phyloP scores from a whole-genome alignment of 2,329 filamentous ascomycete genomes.

The Metarhizium sp. region DNA sequence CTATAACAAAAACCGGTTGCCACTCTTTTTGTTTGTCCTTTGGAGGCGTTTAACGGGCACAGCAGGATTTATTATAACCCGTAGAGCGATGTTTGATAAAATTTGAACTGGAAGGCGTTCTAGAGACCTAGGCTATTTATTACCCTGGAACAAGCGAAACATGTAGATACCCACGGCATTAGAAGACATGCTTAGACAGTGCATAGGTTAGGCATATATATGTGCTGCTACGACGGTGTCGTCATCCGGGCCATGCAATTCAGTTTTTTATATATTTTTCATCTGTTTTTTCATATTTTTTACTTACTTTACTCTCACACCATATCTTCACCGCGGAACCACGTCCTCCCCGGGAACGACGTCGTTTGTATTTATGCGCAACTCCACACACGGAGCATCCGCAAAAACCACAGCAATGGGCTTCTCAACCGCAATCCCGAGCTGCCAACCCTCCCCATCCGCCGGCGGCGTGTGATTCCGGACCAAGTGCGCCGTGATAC shows the following conservation, averaged over 20 bases:
- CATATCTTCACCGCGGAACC: not conserved
- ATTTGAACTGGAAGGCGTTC: no score
- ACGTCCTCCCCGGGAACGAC: slow-evolving; percentile 2
- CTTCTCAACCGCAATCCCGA: slow-evolving; percentile 59
- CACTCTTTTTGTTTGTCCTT: not conserved
- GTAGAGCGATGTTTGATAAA: not conserved
- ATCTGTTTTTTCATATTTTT: no score
- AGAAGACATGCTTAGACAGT: not conserved
- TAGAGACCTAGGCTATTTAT: not conserved
- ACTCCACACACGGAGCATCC: slow-evolving; percentile 59
- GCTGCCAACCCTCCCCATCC: slow-evolving; percentile 30
- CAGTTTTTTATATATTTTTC: no score
- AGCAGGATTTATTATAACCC: not conserved
- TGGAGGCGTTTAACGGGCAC: not conserved
- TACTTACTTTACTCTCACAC: no score
- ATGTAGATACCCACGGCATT: not conserved
- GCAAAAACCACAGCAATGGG: slow-evolving; percentile 65
- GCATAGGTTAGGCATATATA: no score
- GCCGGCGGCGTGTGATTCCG: slow-evolving; percentile 6
- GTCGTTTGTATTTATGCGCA: slow-evolving; percentile 19
- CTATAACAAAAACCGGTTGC: not conserved
- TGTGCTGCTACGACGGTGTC: no score
- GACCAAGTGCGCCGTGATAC: slow-evolving; percentile 35
- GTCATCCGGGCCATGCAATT: no score
- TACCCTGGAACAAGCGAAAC: not conserved